Base-by-base conservation (phyloP, 192 early-diverging fungal species). In the Hyaloraphidium curvatum region DNA sequence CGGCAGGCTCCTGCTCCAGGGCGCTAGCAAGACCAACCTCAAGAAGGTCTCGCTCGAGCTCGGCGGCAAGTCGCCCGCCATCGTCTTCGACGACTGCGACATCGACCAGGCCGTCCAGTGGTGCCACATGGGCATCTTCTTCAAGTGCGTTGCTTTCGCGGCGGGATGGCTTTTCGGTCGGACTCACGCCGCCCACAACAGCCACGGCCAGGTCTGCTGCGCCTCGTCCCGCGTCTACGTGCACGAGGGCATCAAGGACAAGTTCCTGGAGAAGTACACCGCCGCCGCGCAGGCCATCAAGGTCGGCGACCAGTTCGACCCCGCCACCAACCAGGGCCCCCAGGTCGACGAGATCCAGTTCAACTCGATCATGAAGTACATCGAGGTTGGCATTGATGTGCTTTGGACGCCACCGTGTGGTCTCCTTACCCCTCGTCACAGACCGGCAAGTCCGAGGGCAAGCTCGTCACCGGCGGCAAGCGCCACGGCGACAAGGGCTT, bases 61-160 rank as follows among this genome's bases (percentile, higher is more conserved):
- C 23, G 74, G 74, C 3, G 74, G 74, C 27, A 76, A 76, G 52
- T 52, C 51, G n/a, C 60, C 73, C 2, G 65, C 60, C 51, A 64
- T 74, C 25, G 59, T 73, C 22, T 74, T 64, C 58, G 60, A 40
- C n/a, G 71, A 74, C 28, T 67, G 71, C 26, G 55, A 70, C 33
- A 21, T 73, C 30, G 71, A 73, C 29, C 16, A 39, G 26, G 71
- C 71, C 1, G 71, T 66, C n/a, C n/a, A 50, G 16, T 53, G 43
- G 43, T 22, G 17, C 43, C 14, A 48, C 43, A 48, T 48, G 43
- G 43, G 43, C 25, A 48, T 48, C 23, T 48, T 48, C n/a, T n/a
- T n/a, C n/a, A n/a, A n/a, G n/a, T n/a, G n/a, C n/a, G n/a, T n/a
- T n/a, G n/a, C n/a, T n/a, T n/a, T n/a, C n/a, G n/a, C n/a, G n/a